Base-by-base conservation (phyloP, 208 protist species). In the Acanthamoeba castellanii region DNA sequence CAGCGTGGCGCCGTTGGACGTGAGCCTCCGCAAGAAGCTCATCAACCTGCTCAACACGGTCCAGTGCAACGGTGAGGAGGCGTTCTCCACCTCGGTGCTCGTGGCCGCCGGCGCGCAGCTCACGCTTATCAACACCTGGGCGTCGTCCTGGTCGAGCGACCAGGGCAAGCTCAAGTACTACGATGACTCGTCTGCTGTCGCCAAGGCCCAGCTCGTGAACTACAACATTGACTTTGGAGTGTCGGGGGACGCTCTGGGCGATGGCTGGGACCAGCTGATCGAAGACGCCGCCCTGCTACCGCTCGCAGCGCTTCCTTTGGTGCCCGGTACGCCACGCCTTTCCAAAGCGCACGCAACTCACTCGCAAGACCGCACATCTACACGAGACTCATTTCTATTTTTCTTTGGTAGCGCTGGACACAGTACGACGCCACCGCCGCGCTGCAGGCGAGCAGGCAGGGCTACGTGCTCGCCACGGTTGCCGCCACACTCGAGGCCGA, bases 11-110 rank as follows among this genome's bases (percentile, higher is more conserved):
- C 81, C 81, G 22, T 27, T 88, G 25, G 50, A 88, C 25, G 52
- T 88, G 34, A 14, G 81, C 18, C 81, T 88, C 8, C 45, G 81
- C 14, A 88, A 88, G 50, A 88, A 88, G 81, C 81, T 88, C n/a
- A 88, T 88, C 50, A 27, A 66, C 16, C 50, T 88, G 50, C 81
- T 88, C 50, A 59, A 88, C 50, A 45, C 25, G 3, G 81, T 88
- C 32, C 52, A 64, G 50, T 88, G 81, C 52, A 88, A 88, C 30
- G 81, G 81, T 0, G 81, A 66, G 18, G 27, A 34, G 4, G 50
- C 18, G 30, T 88, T 88, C 32, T 30, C 45, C n/a, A 88, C 81
- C 3, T 88, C 81, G 13, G 22, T 88, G 16, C 81, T 88, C 9
- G 81, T 88, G 3, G 6, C n/a, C 22, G 32, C 81, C n/a, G 81